These are phyloP conservation scores for Fragaria vesca DNA, from an alignment of 306 rosid species.

Conservation along the genomic window DNA sequence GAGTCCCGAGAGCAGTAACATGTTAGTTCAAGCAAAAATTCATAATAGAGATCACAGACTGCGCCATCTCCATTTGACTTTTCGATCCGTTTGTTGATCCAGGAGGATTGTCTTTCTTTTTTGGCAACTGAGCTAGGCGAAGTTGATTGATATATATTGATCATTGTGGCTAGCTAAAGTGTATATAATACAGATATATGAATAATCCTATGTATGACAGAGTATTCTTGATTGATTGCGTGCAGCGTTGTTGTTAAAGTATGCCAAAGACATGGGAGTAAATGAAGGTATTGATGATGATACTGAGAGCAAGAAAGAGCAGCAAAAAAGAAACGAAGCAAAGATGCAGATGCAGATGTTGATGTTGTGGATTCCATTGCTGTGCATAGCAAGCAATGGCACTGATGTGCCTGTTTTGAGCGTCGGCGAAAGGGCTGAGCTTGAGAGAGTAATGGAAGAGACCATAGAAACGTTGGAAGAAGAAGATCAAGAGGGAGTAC, in stretches of 20 bases:
- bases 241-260: conserved; percentile 64
- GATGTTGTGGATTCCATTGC: conserved; percentile 69
- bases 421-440: conserved; percentile 43
- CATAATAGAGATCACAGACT: background rate
- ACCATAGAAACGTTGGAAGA: conserved; percentile 46
- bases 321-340: conserved; percentile 30
- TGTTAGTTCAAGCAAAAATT: background rate
- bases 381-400: conserved; percentile 74
- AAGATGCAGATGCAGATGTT: conserved; percentile 67
- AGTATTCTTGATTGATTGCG: background rate
- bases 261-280: conserved; percentile 45
- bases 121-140: background rate
- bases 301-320: conserved; percentile 37
- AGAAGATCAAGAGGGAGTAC: conserved; percentile 56
- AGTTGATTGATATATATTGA: background rate
- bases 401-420: conserved; percentile 53
- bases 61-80: background rate
- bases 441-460: conserved; percentile 58
- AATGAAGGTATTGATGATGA: conserved; percentile 23
- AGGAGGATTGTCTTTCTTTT: background rate
- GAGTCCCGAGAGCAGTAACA: background rate
- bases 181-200: too few species aligned
- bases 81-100: background rate
- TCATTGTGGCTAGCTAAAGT: too few species aligned
- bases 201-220: too few species aligned